phyloP scores from a whole-genome alignment of 2,329 filamentous ascomycete species.

The Beauveria varroae region DNA sequence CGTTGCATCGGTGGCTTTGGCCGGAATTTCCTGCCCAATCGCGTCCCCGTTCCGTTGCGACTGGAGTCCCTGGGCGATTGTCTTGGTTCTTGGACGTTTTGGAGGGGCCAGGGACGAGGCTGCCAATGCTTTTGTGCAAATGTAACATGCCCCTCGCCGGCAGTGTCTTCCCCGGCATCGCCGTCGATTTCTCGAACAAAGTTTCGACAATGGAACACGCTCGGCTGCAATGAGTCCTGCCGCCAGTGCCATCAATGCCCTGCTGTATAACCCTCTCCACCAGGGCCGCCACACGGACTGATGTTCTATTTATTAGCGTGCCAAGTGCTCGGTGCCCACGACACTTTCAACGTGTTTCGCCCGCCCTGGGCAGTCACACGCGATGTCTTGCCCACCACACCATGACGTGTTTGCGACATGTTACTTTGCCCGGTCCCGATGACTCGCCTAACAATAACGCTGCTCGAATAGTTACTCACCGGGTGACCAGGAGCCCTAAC shows the following conservation, averaged over 20 bases:
- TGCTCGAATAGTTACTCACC: background rate
- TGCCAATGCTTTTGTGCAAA: no score
- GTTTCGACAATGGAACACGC: background rate
- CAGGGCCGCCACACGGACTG: background rate
- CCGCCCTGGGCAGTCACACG: background rate
- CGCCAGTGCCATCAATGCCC: background rate
- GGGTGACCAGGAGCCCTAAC: background rate
- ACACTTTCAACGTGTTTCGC: conserved; percentile 8
- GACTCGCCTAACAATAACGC: background rate
- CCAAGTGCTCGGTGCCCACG: background rate
- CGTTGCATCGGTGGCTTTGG: background rate
- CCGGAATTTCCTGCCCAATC: background rate
- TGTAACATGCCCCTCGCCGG: background rate
- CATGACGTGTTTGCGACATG: background rate
- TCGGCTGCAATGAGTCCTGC: background rate
- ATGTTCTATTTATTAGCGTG: background rate
- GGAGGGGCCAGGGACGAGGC: background rate
- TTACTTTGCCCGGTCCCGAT: background rate
- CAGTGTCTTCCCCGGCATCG: background rate
- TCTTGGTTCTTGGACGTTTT: background rate
- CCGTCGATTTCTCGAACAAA: background rate
- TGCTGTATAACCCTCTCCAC: background rate
- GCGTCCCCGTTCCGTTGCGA: no score
- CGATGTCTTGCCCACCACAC: conserved; percentile 8
- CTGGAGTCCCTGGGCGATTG: background rate